These are phyloP conservation scores for Epichloe sp. DNA, from an alignment of 2,329 filamentous ascomycete genomes.

Conservation along the genomic window DNA sequence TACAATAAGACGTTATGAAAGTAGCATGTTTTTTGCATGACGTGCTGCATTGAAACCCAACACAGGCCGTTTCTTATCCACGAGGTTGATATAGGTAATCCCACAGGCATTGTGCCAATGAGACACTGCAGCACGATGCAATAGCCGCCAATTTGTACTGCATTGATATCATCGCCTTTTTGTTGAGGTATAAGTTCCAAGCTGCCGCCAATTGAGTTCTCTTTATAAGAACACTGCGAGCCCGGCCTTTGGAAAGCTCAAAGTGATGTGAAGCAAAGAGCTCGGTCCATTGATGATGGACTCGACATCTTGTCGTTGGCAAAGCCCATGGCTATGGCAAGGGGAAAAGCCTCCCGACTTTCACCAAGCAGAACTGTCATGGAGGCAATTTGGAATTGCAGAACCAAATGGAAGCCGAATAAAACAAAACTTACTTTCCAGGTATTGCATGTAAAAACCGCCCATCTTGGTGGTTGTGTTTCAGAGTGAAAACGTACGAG, in stretches of 20 bases:
- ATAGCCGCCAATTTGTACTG: neutral
- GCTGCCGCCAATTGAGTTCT: neutral
- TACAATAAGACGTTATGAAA: neutral
- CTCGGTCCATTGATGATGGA: neutral
- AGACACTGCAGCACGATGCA: neutral
- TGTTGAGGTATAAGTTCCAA: neutral
- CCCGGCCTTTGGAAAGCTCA: neutral
- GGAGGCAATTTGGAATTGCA: neutral
- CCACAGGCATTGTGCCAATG: neutral
- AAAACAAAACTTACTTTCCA: slow-evolving; percentile 51
- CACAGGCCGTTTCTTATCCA: neutral
- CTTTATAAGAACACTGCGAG: neutral
- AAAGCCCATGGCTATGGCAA: no score
- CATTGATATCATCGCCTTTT: neutral
- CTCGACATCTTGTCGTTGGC: neutral
- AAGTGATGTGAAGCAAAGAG: neutral
- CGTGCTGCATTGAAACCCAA: neutral
- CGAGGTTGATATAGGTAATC: neutral
- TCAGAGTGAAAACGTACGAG: slow-evolving; percentile 12
- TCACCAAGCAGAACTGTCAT: neutral
- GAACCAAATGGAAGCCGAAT: neutral
- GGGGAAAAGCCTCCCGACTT: no score
- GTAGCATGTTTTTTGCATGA: neutral
- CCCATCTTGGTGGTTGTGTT: slow-evolving; percentile 33
- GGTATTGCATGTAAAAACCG: slow-evolving; percentile 59